Evolutionary conservation across 331 rosid species (phyloP).

Genomic region (Acacia pycnantha): DNA sequence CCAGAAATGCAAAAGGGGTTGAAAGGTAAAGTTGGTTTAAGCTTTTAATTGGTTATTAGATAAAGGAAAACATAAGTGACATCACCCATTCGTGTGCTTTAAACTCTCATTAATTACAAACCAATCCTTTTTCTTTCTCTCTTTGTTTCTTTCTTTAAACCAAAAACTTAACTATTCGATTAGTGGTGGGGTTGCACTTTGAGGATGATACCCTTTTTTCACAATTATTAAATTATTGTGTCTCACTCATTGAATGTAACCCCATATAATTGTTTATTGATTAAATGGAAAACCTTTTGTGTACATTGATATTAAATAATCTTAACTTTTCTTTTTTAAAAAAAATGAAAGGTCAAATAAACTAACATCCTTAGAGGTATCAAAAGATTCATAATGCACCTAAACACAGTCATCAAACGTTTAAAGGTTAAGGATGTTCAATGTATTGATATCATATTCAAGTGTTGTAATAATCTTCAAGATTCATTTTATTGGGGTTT

Average conservation of each 20-base stretch:
- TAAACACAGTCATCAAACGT: constrained; percentile 20
- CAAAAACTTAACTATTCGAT: not conserved
- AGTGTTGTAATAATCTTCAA: not conserved
- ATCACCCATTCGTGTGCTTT: constrained; percentile 38
- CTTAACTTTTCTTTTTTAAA: not conserved
- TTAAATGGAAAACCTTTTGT: not conserved
- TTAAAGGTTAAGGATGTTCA: constrained; percentile 25
- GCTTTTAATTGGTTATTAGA: constrained; percentile 19
- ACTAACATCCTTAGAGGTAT: not conserved
- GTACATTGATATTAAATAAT: not conserved
- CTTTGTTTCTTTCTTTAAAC: not conserved
- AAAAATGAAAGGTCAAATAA: not conserved
- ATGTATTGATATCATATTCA: constrained; percentile 4
- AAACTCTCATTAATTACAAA: constrained; percentile 13
- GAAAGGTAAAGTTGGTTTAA: no score
- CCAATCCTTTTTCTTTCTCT: not conserved
- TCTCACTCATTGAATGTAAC: not conserved
- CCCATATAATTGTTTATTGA: not conserved
- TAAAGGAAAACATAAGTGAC: constrained; percentile 33
- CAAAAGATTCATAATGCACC: not conserved
- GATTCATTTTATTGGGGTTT: not conserved
- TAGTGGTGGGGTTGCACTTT: constrained; percentile 5
- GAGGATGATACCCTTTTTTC: not conserved
- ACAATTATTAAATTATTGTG: not conserved
- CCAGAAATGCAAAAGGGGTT: not conserved